Base-by-base conservation (phyloP, 768 basidiomycete species). In the Tubosaeta sp. region DNA sequence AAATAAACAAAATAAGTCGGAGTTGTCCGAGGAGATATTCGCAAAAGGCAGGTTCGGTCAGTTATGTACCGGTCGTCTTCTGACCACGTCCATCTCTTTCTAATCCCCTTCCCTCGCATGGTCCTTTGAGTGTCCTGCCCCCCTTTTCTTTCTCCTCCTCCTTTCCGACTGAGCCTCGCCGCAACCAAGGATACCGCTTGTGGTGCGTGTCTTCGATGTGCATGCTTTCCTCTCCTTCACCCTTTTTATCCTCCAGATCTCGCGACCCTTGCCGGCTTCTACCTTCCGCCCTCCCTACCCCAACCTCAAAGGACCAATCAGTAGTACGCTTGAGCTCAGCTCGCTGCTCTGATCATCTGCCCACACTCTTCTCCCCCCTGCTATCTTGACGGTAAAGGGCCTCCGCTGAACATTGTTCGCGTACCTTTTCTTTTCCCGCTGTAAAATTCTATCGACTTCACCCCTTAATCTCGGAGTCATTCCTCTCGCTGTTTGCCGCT, bases 231-330 rank as follows among this genome's bases (percentile, higher is more conserved):
- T 46, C 16, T 11, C 13, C 31, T 22, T 51, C 50, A 44, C 44
- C 40, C 31, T 46, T 27, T 49, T 48, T 29, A 3, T 19, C 48
- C 38, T 42, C 35, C 63, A 89, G 85, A 81, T 80, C 89, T 91
- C 88, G 88, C 88, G 88, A 91, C 89, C 89, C 90, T 91, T 90
- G 84, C 78, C 86, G 87, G 86, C 83, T 73, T 79, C 86, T 76
- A 70, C 72, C 58, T 60, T 64, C 80, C 86, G 77, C 71, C 71
- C 59, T 57, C 57, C 53, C 56, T 58, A 59, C 59, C 63, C 54
- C 59, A 46, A 40, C 59, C 61, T 67, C 68, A 68, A 69, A 71
- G 66, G 64, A 69, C 64, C 65, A 59, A 69, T 63, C 69, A 72
- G 69, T 71, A 66, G 69, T 69, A 66, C 82, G 83, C 83, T 85